Base-by-base conservation (phyloP, 768 basidiomycete species). In the Suillus alpinus region DNA sequence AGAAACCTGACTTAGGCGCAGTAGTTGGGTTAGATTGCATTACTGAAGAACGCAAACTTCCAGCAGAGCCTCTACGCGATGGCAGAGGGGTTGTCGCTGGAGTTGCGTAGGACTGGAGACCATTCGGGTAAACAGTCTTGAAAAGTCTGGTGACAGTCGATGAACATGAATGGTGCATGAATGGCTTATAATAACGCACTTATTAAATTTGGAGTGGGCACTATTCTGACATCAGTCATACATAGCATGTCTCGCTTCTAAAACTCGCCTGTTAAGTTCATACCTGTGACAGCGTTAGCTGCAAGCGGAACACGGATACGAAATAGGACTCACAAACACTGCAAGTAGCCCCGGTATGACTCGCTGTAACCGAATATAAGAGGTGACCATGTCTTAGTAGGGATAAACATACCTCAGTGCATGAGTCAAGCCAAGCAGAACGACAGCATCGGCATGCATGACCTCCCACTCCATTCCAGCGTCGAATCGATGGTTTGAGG, bases 401-500 rank as follows among this genome's bases (percentile, higher is more conserved):
- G 14, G 41, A 18, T 20, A 34, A 7, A 13, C 81, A 23, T 64
- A 89, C 89, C 84, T 86, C 43, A 92, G 72, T 9, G 87, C 89
- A 65, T 87, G 82, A 0, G 86, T 88, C 57, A 93, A 73, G 0
- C 90, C 91, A 6, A 87, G 77, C 41, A 93, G 71, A 6, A 93
- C 82, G 7, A 87, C 80, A 0, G 86, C 83, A 66, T 93, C 91
- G 0, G 91, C 87, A 63, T 86, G 82, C 12, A 92, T 69, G 41
- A 93, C 80, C 66, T 93, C 91, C 82, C 85, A 93, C 66, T 93
- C 91, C 8, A 87, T 69, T 7, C 88, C 90, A 2, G 86, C 75
- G 3, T 81, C 70, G 68, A 88, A 91, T 13, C 78, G 75, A 20
- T 78, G 74, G 9, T 63, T 65, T 41, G 66, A 67, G 51, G 62